These are phyloP conservation scores for Chloranthus sessilifolius DNA, from an alignment of 164 flowering plant genomes.

Conservation along the genomic window DNA sequence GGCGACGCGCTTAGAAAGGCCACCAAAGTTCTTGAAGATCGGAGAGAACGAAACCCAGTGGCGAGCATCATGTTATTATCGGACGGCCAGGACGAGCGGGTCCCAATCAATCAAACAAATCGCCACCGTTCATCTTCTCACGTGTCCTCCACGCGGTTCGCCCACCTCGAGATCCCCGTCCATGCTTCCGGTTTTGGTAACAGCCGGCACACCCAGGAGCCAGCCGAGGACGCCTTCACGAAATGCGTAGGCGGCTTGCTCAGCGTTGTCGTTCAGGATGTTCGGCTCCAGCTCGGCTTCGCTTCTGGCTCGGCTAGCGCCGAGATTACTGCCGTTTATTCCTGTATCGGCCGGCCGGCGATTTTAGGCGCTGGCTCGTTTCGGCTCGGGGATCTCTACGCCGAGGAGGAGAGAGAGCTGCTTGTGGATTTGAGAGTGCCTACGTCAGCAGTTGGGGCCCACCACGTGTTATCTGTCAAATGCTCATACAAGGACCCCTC, in stretches of 20 bases:
- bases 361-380: slow-evolving; percentile 37
- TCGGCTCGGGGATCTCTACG: slow-evolving; percentile 76
- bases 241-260: slow-evolving; percentile 79
- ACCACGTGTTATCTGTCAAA: slow-evolving; percentile 55
- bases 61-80: slow-evolving; percentile 81
- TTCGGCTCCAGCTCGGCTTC: slow-evolving; percentile 56
- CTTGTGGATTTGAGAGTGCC: slow-evolving; percentile 71
- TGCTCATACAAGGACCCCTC: slow-evolving; percentile 69
- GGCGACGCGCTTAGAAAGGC: slow-evolving; percentile 78
- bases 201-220: slow-evolving; percentile 31
- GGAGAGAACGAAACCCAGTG: slow-evolving; percentile 85
- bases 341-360: slow-evolving; percentile 41
- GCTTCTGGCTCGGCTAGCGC: slow-evolving; percentile 53
- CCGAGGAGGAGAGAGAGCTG: slow-evolving; percentile 81
- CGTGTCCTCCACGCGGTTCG: slow-evolving; percentile 56
- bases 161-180: slow-evolving; percentile 90
- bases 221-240: slow-evolving; percentile 75
- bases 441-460: slow-evolving; percentile 26
- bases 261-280: slow-evolving; percentile 84
- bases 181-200: slow-evolving; percentile 44
- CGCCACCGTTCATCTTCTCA: slow-evolving; percentile 22
- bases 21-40: slow-evolving; percentile 73
- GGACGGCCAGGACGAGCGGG: slow-evolving; percentile 64
- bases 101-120: slow-evolving; percentile 4
- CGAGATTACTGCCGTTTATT: slow-evolving; percentile 67